Evolutionary conservation across 139 green algal genomes (phyloP).

Genomic region (Tetradesmus obliquus): DNA sequence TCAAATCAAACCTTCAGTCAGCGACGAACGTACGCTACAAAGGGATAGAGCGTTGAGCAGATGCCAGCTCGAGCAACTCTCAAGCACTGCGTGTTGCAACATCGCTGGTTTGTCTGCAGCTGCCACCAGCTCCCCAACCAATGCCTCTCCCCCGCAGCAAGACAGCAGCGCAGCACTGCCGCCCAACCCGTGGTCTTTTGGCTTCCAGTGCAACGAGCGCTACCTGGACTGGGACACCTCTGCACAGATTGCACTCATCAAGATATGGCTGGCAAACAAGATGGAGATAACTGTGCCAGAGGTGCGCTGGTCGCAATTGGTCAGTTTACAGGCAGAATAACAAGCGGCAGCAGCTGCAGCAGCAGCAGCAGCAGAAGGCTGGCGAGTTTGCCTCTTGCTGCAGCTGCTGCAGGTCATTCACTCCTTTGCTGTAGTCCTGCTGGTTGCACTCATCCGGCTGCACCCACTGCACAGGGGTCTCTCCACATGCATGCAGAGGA

Average conservation of each 20-base stretch:
- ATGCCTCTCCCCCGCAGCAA: not conserved
- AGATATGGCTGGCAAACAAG: slow-evolving; percentile 58
- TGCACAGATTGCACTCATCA: slow-evolving; percentile 59
- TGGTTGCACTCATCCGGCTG: too few relatives aligned
- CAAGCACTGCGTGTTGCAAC: not conserved
- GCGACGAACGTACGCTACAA: too few relatives aligned
- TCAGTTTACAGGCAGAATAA: not conserved
- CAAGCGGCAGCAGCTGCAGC: not conserved
- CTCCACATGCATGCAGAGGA: too few relatives aligned
- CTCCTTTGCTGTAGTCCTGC: too few relatives aligned
- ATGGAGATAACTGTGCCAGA: slow-evolving; percentile 37
- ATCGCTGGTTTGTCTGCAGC: not conserved
- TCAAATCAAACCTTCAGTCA: too few relatives aligned
- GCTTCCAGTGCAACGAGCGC: slow-evolving; percentile 65
- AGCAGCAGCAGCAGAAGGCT: not conserved
- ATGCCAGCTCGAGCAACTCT: too few relatives aligned
- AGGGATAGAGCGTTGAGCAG: too few relatives aligned
- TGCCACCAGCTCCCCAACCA: not conserved
- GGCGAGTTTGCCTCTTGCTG: not conserved
- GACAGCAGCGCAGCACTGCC: not conserved
- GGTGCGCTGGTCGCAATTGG: not conserved
- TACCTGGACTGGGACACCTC: slow-evolving; percentile 47
- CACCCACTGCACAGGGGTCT: too few relatives aligned
- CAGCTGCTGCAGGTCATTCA: not conserved
- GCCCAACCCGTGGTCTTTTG: slow-evolving; percentile 36